A percentile compares a stretch with the other conserved stretches of the same genome.
Conservation (phyloP, 768 basidiomycete genomes). For the Steccherinum ochraceum region DNA sequence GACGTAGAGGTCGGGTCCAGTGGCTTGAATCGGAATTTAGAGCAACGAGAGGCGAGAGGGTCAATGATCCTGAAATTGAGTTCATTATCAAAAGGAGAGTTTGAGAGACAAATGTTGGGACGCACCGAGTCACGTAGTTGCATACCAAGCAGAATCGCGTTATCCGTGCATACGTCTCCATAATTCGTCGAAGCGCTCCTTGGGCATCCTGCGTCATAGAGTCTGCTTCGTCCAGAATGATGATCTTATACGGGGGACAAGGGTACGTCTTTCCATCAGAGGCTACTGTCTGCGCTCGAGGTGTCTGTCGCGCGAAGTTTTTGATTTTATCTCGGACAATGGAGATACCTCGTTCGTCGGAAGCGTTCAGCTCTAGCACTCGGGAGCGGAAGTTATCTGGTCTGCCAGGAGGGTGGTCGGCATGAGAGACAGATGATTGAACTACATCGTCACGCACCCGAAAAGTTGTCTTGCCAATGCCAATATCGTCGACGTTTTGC, state of each 20-base stretch:
- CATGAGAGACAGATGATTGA: neutral
- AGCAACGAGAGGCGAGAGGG: conserved; percentile 96
- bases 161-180: conserved; percentile 98
- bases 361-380: conserved; percentile 96
- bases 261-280: conserved; percentile 84
- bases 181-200: conserved; percentile 93
- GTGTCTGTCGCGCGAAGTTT: conserved; percentile 90
- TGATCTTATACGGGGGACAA: conserved; percentile 97
- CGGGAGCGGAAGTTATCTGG: conserved; percentile 92
- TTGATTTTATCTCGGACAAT: conserved; percentile 99
- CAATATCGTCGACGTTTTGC: conserved; percentile 97
- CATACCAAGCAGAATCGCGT: conserved; percentile 98
- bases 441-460: conserved; percentile 51
- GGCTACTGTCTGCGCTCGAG: conserved; percentile 66
- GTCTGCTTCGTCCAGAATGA: conserved; percentile 98
- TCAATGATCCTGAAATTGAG: conserved; percentile 98
- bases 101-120: no score
- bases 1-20: conserved; percentile 75
- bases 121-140: conserved; percentile 96
- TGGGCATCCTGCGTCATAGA: conserved; percentile 99
- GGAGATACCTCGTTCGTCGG: conserved; percentile 94
- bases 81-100: no score
- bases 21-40: conserved; percentile 97
- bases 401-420: conserved; percentile 31
- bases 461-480: conserved; percentile 91